Conservation (phyloP, 225 moss, liverwort and hornwort species). For the Climacium dendroides region DNA sequence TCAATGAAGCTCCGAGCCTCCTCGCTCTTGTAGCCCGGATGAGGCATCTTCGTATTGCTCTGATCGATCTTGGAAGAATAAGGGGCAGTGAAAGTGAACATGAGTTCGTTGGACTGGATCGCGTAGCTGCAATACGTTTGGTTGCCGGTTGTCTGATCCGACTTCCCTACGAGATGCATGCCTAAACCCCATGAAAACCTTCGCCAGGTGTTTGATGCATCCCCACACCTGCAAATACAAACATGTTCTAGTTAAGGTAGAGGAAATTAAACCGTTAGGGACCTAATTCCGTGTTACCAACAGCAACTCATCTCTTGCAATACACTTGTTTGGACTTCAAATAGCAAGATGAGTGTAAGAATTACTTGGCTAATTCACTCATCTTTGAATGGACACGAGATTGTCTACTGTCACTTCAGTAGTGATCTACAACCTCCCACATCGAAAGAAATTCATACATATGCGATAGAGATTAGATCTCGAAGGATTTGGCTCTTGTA, state of each 20-base stretch:
- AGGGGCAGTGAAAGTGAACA: slow-evolving; percentile 78
- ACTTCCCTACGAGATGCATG: slow-evolving; percentile 90
- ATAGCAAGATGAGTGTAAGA: neutral
- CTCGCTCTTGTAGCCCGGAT: slow-evolving; percentile 46
- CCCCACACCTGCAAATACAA: slow-evolving; percentile 48
- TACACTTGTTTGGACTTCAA: neutral
- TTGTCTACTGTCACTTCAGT: neutral
- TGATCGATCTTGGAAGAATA: slow-evolving; percentile 77
- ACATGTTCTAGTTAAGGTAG: neutral
- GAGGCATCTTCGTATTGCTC: slow-evolving; percentile 38
- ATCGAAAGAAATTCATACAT: neutral
- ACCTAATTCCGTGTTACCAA: neutral
- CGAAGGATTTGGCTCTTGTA: neutral
- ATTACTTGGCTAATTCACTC: no score
- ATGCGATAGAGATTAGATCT: neutral
- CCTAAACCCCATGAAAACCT: slow-evolving; percentile 96
- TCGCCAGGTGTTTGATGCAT: slow-evolving; percentile 86
- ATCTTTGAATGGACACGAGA: neutral
- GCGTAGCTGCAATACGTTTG: slow-evolving; percentile 86
- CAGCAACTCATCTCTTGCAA: neutral
- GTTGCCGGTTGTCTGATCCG: slow-evolving; percentile 88
- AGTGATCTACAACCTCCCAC: neutral
- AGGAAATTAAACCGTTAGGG: neutral
- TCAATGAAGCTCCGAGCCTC: slow-evolving; percentile 47
- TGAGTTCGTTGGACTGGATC: slow-evolving; percentile 64